Base-by-base conservation (phyloP, 2,329 filamentous ascomycete genomes). In the Phialophora verrucosa region DNA sequence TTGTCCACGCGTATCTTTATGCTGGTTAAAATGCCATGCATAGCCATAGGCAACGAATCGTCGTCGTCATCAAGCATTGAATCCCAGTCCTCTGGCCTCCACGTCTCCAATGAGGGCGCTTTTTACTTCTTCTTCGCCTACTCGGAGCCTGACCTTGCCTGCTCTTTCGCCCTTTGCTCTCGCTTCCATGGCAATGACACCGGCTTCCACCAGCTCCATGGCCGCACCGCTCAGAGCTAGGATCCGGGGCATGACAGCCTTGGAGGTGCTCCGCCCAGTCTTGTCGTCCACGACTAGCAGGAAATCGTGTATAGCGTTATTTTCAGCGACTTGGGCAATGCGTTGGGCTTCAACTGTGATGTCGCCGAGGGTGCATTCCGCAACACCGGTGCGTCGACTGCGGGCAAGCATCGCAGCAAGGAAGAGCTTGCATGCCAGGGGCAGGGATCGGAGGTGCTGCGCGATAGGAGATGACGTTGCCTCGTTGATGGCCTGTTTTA, bases 401-500 rank as follows among this genome's bases (percentile, higher is more conserved):
- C 92, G 87, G 31, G 91, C 86, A 44, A 97, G 79, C 17, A 99
- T 82, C 6, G 93, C 92, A 1, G 92, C 89, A 60, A 99, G 87
- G 72, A 98, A 88, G 42, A 98, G 83, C 75, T 97, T 97, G 12
- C 90, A 89, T 29, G 89, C 86, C 50, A 97, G 84, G 0, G 95
- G 92, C 25, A 98, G 85, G 20, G 88, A 86, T 58, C 92, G 90
- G 42, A 99, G 85, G 75, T 93, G 93, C 76, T 95, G 92, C 76
- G 97, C 94, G 65, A 97, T 83, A 1, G 95, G 95, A 64, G 92
- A 97, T 3, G 91, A 93, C 0, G 94, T 98, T 4, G 94, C 93
- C 80, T 99, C 95, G 74, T 91, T 91, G 78, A 99, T 98, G 42
- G 95, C 95, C 75, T 91, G 89, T 78, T 96, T 96, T 77, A 98